Conservation (phyloP, 1,139 yeast genomes). For the Meyerozyma carpophila region DNA sequence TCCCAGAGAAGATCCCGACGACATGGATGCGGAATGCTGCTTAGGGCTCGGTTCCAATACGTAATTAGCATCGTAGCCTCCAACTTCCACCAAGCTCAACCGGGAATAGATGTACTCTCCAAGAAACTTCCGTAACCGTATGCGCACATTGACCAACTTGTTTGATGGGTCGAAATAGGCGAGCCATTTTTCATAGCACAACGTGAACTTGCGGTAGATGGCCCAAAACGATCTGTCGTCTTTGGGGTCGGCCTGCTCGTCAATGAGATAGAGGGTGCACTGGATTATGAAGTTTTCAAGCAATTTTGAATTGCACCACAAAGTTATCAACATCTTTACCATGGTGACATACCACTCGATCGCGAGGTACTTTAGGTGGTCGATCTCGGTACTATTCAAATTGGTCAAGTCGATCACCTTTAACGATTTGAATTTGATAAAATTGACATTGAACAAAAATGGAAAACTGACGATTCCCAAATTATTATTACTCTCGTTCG, state of each 20-base stretch:
- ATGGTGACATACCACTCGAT: constrained; percentile 38
- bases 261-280: not conserved
- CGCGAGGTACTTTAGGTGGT: constrained; percentile 15
- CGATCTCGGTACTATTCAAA: constrained; percentile 11
- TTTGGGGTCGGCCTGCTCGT: not conserved
- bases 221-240: constrained; percentile 1
- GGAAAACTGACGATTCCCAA: constrained; percentile 39
- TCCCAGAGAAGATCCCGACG: not conserved
- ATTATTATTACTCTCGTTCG: constrained; percentile 18
- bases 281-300: not conserved
- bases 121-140: not conserved
- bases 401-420: constrained; percentile 7
- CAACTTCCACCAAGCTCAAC: not conserved
- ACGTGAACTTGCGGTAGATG: not conserved
- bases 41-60: not conserved
- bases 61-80: not conserved
- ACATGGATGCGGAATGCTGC: not conserved
- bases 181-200: not conserved
- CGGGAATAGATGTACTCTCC: not conserved
- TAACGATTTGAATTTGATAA: constrained; percentile 15
- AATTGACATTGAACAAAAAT: constrained; percentile 30
- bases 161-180: not conserved
- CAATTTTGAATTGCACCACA: not conserved
- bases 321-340: constrained; percentile 23
- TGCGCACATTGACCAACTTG: not conserved